Base-by-base conservation (phyloP, 495 filamentous ascomycete genomes). In the Platismatia glauca region DNA sequence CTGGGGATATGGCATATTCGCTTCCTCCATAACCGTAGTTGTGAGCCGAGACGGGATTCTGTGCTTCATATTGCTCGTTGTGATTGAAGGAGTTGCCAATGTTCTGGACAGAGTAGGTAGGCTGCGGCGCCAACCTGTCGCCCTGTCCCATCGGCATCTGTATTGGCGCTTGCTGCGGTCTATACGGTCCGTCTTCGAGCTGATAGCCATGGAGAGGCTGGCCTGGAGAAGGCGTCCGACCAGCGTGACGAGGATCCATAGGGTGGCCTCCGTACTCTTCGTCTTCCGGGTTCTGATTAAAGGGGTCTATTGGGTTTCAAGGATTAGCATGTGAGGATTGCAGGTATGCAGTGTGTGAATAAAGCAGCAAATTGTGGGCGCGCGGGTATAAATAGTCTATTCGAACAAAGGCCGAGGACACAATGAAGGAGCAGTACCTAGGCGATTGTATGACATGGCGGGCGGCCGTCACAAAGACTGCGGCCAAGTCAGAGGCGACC, bases 41-140 rank as follows among this genome's bases (percentile, higher is more conserved):
- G 27, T 73, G 76, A 43, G 75, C 63, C 20, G 75, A 66, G 62
- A 74, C 53, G 60, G 71, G 70, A 72, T 78, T 67, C 57, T 77
- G 77, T 68, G 78, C 71, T 74, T 86, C 83, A 68, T 86, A 89
- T 57, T 77, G 75, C 60, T 89, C 81, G 67, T 84, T 85, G 65
- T 86, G 85, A 48, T 84, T 83, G 67, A 86, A 92, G 22, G 87
- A 86, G 66, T 81, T 82, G 20, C 86, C 75, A 35, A 90, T 78
- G 68, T 88, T 86, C 70, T 91, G 89, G 2, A 92, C 86, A 2
- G 91, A 95, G 76, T 93, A 92, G 84, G 88, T 89, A 59, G 86
- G 89, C 74, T 90, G 88, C 57, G 86, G 80, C 39, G 84, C 81
- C 57, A 90, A 76, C 39, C 84, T 72, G 77, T 93, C 88, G 58